Conservation (phyloP, 2,329 filamentous ascomycete genomes). For the Stagonosporopsis vannaccii region DNA sequence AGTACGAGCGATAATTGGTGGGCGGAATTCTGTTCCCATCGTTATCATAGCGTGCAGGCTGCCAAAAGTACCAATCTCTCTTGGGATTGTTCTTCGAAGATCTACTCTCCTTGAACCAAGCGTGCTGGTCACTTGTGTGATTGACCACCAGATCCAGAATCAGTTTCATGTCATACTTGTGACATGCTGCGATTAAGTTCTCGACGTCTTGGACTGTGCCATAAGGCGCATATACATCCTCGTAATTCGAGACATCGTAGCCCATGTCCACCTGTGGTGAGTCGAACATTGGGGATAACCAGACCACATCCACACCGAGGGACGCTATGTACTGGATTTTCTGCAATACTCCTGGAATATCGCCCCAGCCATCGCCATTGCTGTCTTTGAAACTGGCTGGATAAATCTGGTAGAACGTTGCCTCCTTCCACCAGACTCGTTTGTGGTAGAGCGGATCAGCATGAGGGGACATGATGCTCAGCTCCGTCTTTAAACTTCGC, state of each 20-base stretch:
- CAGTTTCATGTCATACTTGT: constrained; percentile 70
- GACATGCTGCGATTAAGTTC: constrained; percentile 64
- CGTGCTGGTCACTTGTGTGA: constrained; percentile 75
- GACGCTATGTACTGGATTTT: constrained; percentile 64
- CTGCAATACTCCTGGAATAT: constrained; percentile 68
- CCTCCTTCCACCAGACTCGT: constrained; percentile 56
- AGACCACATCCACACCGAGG: constrained; percentile 70
- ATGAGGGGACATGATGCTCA: constrained; percentile 33
- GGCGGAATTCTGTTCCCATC: constrained; percentile 64
- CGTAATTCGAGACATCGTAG: constrained; percentile 74
- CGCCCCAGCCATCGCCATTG: constrained; percentile 67
- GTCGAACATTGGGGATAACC: constrained; percentile 72
- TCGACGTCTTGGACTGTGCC: constrained; percentile 73
- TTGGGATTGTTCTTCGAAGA: constrained; percentile 68
- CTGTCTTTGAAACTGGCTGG: constrained; percentile 57
- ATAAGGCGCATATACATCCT: constrained; percentile 69
- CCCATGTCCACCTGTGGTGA: constrained; percentile 73
- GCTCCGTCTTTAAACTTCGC: neutral
- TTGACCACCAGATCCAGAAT: constrained; percentile 81
- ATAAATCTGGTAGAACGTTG: constrained; percentile 56
- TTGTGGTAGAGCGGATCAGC: constrained; percentile 31
- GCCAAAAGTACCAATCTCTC: constrained; percentile 77
- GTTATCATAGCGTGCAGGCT: constrained; percentile 60
- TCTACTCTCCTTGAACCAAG: constrained; percentile 74
- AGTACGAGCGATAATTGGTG: constrained; percentile 60